Evolutionary conservation across 768 basidiomycete genomes (phyloP).

Genomic region (Gymnopilus junonius): DNA sequence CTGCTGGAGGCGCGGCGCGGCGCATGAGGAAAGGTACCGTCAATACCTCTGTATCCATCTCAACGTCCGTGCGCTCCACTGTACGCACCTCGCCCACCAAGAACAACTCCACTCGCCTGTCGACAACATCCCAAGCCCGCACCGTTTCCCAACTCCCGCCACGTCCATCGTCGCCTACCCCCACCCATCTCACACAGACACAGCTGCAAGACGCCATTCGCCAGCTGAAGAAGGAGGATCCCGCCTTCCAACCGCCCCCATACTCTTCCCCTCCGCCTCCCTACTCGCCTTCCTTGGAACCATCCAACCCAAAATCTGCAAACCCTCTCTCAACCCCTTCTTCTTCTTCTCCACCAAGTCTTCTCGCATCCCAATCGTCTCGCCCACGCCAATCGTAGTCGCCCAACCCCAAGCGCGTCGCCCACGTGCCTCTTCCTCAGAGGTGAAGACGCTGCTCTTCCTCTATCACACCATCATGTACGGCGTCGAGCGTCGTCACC

Average conservation of each 20-base stretch:
- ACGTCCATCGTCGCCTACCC: constrained; percentile 6
- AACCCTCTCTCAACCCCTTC: constrained; percentile 3
- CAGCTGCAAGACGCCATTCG: not conserved
- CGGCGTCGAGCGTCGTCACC: constrained; percentile 25
- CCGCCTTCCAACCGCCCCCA: constrained; percentile 8
- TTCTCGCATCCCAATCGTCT: not conserved
- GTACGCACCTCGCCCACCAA: not conserved
- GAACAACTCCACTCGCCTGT: not conserved
- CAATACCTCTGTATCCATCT: not conserved
- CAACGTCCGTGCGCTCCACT: not conserved
- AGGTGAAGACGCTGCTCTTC: constrained; percentile 24
- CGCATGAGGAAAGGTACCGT: constrained; percentile 8
- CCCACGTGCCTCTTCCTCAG: constrained; percentile 21
- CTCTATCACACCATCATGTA: constrained; percentile 27
- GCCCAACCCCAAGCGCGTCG: constrained; percentile 6
- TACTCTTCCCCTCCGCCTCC: constrained; percentile 13
- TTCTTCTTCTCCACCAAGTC: not conserved
- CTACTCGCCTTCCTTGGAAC: constrained; percentile 5
- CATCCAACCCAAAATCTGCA: not conserved
- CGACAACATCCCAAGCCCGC: not conserved
- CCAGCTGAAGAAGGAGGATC: constrained; percentile 2
- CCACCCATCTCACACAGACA: not conserved
- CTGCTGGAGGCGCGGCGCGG: not conserved
- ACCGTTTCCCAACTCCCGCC: not conserved
- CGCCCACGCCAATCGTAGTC: not conserved